Evolutionary conservation across 371 early-diverging fungal species (phyloP).

Genomic region (Choanephora cucurbitarum): DNA sequence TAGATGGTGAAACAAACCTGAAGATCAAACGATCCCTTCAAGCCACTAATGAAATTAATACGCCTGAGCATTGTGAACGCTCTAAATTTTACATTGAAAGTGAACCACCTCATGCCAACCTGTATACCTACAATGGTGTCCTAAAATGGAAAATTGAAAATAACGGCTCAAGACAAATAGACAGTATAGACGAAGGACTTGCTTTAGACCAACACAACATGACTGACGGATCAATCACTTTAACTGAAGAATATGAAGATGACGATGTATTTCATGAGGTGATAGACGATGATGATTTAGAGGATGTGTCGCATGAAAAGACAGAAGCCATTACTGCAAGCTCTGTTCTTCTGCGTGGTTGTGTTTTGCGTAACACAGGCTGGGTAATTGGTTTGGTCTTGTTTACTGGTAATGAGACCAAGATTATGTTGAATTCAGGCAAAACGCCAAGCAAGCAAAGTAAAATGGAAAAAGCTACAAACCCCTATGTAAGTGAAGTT

Average conservation of each 20-base stretch:
- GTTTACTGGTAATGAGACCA: slow-evolving; percentile 90
- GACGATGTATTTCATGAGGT: not conserved
- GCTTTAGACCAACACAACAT: not conserved
- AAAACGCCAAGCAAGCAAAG: slow-evolving; percentile 94
- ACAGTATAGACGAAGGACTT: slow-evolving; percentile 3
- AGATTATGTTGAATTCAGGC: slow-evolving; percentile 89
- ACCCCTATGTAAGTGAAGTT: slow-evolving; percentile 73
- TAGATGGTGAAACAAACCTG: slow-evolving; percentile 89
- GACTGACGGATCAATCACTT: not conserved
- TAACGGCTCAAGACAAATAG: slow-evolving; percentile 6
- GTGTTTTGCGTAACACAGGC: slow-evolving; percentile 90
- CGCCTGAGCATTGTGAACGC: slow-evolving; percentile 57
- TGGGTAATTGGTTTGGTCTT: slow-evolving; percentile 84
- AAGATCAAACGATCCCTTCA: slow-evolving; percentile 62
- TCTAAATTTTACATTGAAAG: slow-evolving; percentile 70
- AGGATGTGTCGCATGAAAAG: slow-evolving; percentile 48
- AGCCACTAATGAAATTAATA: slow-evolving; percentile 49
- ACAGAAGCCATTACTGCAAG: slow-evolving; percentile 79
- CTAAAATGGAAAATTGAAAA: slow-evolving; percentile 54
- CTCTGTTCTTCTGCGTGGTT: slow-evolving; percentile 89
- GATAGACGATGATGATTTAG: slow-evolving; percentile 14
- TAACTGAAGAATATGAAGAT: slow-evolving; percentile 8
- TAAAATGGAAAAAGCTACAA: slow-evolving; percentile 93
- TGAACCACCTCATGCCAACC: slow-evolving; percentile 80
- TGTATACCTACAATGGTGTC: slow-evolving; percentile 78